Evolutionary conservation across 805 yeast species (phyloP), one percentile per base, ranked within the genome.

Genomic region (Metschnikowia cerradonensis): DNA sequence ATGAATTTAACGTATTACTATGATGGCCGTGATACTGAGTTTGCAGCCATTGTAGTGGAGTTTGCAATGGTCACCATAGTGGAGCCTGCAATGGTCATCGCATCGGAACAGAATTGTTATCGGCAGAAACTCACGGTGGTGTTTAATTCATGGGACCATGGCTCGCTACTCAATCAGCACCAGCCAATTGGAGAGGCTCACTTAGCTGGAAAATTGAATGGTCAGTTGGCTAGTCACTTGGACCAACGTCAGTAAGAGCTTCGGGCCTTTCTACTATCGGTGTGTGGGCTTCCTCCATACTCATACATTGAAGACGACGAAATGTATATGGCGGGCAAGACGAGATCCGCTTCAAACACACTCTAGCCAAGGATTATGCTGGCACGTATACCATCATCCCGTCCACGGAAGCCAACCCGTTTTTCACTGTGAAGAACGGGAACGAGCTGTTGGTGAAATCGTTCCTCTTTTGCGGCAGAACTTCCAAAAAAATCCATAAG

Each of bases 261-360:
- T 30, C 38, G 47, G 13, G 50, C 48, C 19, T 52, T 39, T 26
- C 45, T 65, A 23, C 15, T 34, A 22, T 53, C 55, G 31, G 49
- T 71, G 8, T 53, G 71, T 14, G 77, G 73, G 1, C 23, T 73
- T n/a, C 78, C 78, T 5, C 59, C 77, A 40, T 67, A 57, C 53
- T 69, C 73, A 10, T 70, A 54, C 51, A 60, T 73, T 5, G 64
- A 62, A 30, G 55, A 65, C 34, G 72, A 72, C 50, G 39, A 41
- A 2, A 51, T 57, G n/a, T 73, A 60, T 47, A 49, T 55, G 44
- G 49, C 53, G 10, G 71, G 70, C 11, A 46, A 58, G 34, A 46
- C 55, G 2, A 57, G 41, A 58, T 73, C 19, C 64, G 64, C 6
- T 70, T 72, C 57, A 67, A 59, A 48, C 70, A 68, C 52, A 52